Conservation (phyloP, 2,329 filamentous ascomycete species). For the Neopestalotiopsis sp. region DNA sequence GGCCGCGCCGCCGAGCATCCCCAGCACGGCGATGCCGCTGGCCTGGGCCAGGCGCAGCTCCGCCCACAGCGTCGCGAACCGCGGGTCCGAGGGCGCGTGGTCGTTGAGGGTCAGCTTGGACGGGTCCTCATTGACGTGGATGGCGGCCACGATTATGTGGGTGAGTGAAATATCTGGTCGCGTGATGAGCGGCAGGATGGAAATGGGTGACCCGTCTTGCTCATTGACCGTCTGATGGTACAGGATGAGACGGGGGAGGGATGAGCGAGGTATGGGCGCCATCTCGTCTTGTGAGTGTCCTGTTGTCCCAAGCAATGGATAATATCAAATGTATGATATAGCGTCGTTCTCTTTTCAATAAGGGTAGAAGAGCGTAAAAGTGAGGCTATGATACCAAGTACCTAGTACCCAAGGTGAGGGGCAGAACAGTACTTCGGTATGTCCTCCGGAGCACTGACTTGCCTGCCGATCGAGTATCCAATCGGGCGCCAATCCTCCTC, state of each 20-base stretch:
- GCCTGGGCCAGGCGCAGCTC: slow-evolving; percentile 74
- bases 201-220: slow-evolving; percentile 42
- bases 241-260: slow-evolving; percentile 34
- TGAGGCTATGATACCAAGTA: too few species aligned
- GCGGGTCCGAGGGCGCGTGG: slow-evolving; percentile 66
- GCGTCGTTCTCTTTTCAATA: neutral
- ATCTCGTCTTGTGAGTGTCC: neutral
- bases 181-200: slow-evolving; percentile 47
- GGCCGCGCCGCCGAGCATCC: slow-evolving; percentile 82
- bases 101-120: slow-evolving; percentile 76
- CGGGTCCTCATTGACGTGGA: slow-evolving; percentile 75
- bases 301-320: neutral
- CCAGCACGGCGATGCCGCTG: slow-evolving; percentile 74
- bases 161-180: slow-evolving; percentile 53
- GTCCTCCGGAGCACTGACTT: neutral
- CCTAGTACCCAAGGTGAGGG: neutral
- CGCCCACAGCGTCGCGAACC: slow-evolving; percentile 71
- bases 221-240: slow-evolving; percentile 50
- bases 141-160: slow-evolving; percentile 78
- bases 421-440: neutral
- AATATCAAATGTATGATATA: neutral
- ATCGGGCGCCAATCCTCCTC: neutral
- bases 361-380: neutral
- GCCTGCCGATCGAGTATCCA: neutral
- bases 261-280: slow-evolving; percentile 19